These are phyloP conservation scores for Populus nigra DNA, from an alignment of 345 rosid species.

Conservation along the genomic window DNA sequence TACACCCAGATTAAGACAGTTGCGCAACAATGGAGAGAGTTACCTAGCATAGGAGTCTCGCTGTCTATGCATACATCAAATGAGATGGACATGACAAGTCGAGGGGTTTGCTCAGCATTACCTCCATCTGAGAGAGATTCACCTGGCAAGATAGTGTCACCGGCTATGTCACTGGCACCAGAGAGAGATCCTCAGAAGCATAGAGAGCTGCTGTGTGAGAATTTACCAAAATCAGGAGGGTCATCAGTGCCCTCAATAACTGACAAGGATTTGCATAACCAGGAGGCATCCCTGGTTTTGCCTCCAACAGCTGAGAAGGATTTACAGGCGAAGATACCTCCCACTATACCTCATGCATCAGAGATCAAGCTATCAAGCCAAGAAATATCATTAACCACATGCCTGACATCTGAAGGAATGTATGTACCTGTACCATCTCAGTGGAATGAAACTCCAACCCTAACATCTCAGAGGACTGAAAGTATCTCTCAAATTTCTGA, in stretches of 20 bases:
- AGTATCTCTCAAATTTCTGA: conserved; percentile 18
- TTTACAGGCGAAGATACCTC: conserved; percentile 13
- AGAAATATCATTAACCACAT: conserved; percentile 14
- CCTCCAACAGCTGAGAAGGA: conserved; percentile 22
- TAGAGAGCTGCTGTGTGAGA: conserved; percentile 20
- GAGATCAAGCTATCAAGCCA: conserved; percentile 21
- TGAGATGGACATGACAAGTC: conserved; percentile 16
- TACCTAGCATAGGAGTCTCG: conserved; percentile 65
- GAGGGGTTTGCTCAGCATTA: conserved; percentile 27
- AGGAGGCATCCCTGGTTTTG: conserved; percentile 17
- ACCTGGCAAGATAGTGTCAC: not conserved
- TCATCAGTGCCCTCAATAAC: conserved; percentile 27
- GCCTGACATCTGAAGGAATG: conserved; percentile 24
- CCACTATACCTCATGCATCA: conserved; percentile 10
- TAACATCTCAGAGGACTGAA: conserved; percentile 25
- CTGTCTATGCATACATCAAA: conserved; percentile 70
- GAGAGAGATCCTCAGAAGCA: conserved; percentile 30
- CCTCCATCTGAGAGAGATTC: conserved; percentile 26
- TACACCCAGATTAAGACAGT: conserved; percentile 87
- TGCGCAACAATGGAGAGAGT: conserved; percentile 96
- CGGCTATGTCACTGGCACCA: conserved; percentile 8
- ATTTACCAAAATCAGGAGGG: conserved; percentile 22
- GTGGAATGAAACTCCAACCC: conserved; percentile 28
- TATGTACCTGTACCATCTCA: conserved; percentile 25
- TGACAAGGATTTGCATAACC: conserved; percentile 21